Percentiles rank a stretch among this genome's conserved stretches.
phyloP scores from a whole-genome alignment of 2,329 filamentous ascomycete species.

The Trichoderma semiorbis region DNA sequence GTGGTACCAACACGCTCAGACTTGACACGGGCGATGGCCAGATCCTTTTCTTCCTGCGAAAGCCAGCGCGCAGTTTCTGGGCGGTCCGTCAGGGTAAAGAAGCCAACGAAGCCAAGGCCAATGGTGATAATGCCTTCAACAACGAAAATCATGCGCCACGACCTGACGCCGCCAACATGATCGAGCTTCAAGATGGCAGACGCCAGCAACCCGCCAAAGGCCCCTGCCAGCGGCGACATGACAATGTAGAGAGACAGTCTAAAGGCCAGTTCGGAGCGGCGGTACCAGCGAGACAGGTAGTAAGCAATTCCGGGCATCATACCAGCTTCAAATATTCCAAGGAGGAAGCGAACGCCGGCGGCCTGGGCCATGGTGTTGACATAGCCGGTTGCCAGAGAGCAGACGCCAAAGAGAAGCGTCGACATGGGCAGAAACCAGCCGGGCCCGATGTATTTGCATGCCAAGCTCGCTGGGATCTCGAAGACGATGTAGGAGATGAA shows the following conservation, averaged over 20 bases:
- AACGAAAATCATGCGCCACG: constrained; percentile 68
- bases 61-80: constrained; percentile 68
- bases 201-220: constrained; percentile 66
- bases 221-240: constrained; percentile 66
- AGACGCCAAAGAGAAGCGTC: constrained; percentile 60
- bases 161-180: constrained; percentile 52
- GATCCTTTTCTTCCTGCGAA: constrained; percentile 59
- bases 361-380: constrained; percentile 50
- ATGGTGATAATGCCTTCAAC: constrained; percentile 62
- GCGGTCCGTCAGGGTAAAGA: constrained; percentile 64
- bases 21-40: constrained; percentile 65
- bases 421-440: constrained; percentile 67
- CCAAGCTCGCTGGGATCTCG: constrained; percentile 65
- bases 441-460: constrained; percentile 68
- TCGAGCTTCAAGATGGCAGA: constrained; percentile 61
- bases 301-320: constrained; percentile 73
- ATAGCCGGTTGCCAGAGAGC: constrained; percentile 63
- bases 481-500: constrained; percentile 72
- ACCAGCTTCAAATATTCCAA: constrained; percentile 69
- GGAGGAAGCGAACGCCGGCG: constrained; percentile 62
- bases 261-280: constrained; percentile 65
- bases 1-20: constrained; percentile 62
- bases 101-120: constrained; percentile 55
- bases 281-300: constrained; percentile 69
- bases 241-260: constrained; percentile 66